Base-by-base conservation (phyloP, 176 grass and related monocot species). In the Oryza nivara region DNA sequence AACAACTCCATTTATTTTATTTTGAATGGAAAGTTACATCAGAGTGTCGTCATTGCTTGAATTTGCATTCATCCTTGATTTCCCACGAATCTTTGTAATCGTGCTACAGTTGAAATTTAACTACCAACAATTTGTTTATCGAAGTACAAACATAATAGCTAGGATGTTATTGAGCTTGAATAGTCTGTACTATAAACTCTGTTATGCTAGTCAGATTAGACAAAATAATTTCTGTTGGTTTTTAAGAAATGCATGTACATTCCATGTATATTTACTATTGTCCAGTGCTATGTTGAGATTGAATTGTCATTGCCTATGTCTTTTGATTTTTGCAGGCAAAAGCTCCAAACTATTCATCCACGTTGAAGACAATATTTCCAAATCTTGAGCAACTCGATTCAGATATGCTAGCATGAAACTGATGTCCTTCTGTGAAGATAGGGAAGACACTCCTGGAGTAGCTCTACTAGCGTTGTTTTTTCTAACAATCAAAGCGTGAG, bases 321-420 rank as follows among this genome's bases (percentile, higher is more conserved):
- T 14, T 38, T 56, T 0, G 2, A 3, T 20, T 85, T 83, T 89
- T 89, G 74, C 93, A 99, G 96, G 91, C 93, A 67, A 92, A 88
- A 84, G 60, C 76, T 63, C 75, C 90, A 75, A 38, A 89, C 46
- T 96, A 99, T 46, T 34, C 86, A 41, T 54, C 79, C 25, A 84
- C 83, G 25, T 75, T 99, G 69, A 99, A 83, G 89, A 80, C 35
- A 72, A 77, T 84, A 77, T 99, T 96, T 91, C 96, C 91, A 72
- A 99, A 96, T 30, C 84, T 99, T 40, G 91, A 96, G 79, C 96
- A 99, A 65, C 79, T 99, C 32, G 96, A 99, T 92, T 96, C 93
- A 20, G 90, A 99, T 74, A 94, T 99, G 77, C 74, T 94, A 58
- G 75, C 91, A 63, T 95, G 83, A 92, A 83, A 49, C 36, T 22